Conservation (phyloP, 2,329 filamentous ascomycete species). For the Tolypocladium cylindrosporum region DNA sequence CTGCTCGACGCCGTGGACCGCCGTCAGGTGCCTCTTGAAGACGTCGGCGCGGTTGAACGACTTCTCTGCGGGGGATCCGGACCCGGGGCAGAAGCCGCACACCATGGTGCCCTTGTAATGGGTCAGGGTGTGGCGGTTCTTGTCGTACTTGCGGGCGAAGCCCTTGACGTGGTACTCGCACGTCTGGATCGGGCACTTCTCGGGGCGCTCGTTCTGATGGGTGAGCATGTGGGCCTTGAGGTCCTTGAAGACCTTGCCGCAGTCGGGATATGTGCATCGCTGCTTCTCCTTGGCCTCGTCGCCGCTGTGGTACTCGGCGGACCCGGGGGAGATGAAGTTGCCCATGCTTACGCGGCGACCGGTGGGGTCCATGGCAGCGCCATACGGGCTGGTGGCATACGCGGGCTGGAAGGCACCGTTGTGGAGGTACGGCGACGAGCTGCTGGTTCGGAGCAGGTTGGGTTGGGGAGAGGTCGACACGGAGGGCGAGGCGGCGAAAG, state of each 20-base stretch:
- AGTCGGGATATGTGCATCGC: slow-evolving; percentile 73
- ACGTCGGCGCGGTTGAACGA: slow-evolving; percentile 93
- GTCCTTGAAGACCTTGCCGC: slow-evolving; percentile 81
- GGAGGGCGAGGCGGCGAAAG: slow-evolving; percentile 54
- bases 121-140: slow-evolving; percentile 86
- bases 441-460: slow-evolving; percentile 39
- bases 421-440: slow-evolving; percentile 58
- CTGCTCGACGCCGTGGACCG: slow-evolving; percentile 87
- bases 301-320: slow-evolving; percentile 48
- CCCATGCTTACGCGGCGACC: slow-evolving; percentile 56
- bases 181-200: slow-evolving; percentile 86
- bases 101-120: slow-evolving; percentile 98
- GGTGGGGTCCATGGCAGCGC: slow-evolving; percentile 30
- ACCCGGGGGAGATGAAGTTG: slow-evolving; percentile 57
- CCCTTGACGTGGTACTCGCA: slow-evolving; percentile 91
- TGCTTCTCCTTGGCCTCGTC: slow-evolving; percentile 58
- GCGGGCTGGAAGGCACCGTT: slow-evolving; percentile 41
- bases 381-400: slow-evolving; percentile 44
- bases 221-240: slow-evolving; percentile 92
- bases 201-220: slow-evolving; percentile 79
- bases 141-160: slow-evolving; percentile 92
- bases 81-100: slow-evolving; percentile 86
- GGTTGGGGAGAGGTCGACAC: slow-evolving; percentile 40
- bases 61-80: slow-evolving; percentile 82
- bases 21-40: slow-evolving; percentile 88